Base-by-base conservation (phyloP, 108 stramenopile species). In the Cyclostephanos tholiformis region DNA sequence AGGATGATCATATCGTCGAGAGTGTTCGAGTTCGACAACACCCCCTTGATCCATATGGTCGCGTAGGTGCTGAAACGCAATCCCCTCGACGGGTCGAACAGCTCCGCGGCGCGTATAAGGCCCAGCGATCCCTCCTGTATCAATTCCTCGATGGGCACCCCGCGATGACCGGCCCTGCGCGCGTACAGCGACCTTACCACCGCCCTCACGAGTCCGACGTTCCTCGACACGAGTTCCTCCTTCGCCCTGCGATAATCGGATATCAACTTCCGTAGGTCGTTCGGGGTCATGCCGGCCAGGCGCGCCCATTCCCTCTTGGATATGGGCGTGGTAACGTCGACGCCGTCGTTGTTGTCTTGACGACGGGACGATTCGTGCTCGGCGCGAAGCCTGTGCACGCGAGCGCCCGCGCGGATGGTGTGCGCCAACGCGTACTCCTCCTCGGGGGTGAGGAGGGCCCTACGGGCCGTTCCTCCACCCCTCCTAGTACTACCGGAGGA, bases 21-120 rank as follows among this genome's bases (percentile, higher is more conserved):
- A 20, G 82, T 39, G 51, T 86, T 83, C 0, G 82, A 74, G 65
- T 95, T 92, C 36, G 74, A 74, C 2, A 95, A 43, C 10, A 81
- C 65, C 26, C 94, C 94, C 91, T 97, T 97, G 80, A 98, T 97
- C 98, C 98, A 98, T 82, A 97, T 95, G n/a, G 95, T 95, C 17
- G 98, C 98, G 77, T 98, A 98, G 49, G 98, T 97, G 35, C 84
- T 85, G 71, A 98, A 97, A 26, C 95, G 87, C 44, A 97, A 81
- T 26, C 96, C 97, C 56, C 87, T 82, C 30, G 67, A 70, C 0
- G 96, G 96, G 82, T 98, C 97, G 78, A 95, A 98, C 30, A 95
- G 69, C 74, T 96, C 96, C 10, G 97, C 91, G 0, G 98, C 98
- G 20, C 95, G 89, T 12, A 95, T 75, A 49, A 98, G 74, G 9